phyloP scores from a whole-genome alignment of 2,329 filamentous ascomycete genomes.

The Neonectria punicea region DNA sequence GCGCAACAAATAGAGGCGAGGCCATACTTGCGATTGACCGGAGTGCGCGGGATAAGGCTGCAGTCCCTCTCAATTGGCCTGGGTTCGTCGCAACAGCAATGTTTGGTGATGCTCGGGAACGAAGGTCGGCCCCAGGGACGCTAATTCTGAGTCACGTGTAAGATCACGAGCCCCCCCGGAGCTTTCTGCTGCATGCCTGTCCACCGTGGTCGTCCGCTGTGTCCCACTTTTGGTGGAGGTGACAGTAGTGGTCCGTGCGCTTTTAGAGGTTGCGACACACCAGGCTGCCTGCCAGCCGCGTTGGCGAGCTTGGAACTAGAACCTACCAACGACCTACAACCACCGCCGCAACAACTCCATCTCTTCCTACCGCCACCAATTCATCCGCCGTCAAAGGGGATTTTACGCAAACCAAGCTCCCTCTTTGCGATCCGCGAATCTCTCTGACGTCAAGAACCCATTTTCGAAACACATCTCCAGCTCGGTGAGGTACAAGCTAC shows the following conservation, averaged over 20 bases:
- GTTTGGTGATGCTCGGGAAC: conserved; percentile 39
- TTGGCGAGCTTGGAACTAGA: conserved; percentile 38
- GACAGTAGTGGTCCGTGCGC: conserved; percentile 37
- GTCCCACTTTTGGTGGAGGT: neutral
- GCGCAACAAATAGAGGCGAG: conserved; percentile 66
- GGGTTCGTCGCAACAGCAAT: conserved; percentile 37
- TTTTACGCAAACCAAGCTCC: conserved; percentile 15
- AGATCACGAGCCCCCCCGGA: conserved; percentile 35
- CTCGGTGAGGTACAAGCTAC: conserved; percentile 35
- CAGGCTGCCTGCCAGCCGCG: conserved; percentile 56
- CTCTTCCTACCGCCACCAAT: neutral
- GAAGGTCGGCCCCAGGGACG: conserved; percentile 37
- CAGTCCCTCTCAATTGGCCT: conserved; percentile 47
- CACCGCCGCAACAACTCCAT: neutral
- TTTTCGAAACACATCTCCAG: conserved; percentile 13
- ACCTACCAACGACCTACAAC: conserved; percentile 26
- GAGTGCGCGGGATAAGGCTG: conserved; percentile 44
- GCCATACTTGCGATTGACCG: conserved; percentile 59
- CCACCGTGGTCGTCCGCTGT: neutral
- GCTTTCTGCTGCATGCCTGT: conserved; percentile 6
- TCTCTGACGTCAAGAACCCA: conserved; percentile 7
- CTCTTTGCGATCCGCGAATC: conserved; percentile 6
- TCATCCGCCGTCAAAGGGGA: neutral
- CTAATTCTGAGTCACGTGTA: conserved; percentile 42
- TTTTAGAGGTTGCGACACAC: conserved; percentile 44